Evolutionary conservation across 768 basidiomycete genomes (phyloP), one percentile per base, ranked within the genome.

Genomic region (Daedaleopsis sinensis): DNA sequence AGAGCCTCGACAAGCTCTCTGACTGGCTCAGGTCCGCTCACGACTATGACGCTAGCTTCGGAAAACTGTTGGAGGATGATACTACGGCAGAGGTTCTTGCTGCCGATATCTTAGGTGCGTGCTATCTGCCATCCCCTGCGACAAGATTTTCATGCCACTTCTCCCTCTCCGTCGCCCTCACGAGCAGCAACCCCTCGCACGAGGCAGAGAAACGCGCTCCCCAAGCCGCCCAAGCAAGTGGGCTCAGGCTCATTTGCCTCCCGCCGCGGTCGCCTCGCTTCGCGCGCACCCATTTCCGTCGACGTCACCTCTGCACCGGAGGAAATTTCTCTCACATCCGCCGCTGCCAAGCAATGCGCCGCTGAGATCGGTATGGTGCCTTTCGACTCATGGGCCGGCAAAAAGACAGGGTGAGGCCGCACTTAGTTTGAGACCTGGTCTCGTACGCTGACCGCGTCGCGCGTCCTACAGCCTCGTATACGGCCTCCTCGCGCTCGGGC

Each of bases 1-100:
- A 68, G 61, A 73, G 70, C 7, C 64, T 73, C 8, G 67, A 71
- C 19, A 66, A 68, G 36, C 65, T 77, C 27, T 66, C 71, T 63
- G 66, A 71, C 67, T 76, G 74, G 75, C 61, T 76, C 58, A 74
- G 73, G 61, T 73, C 70, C 24, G 71, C 70, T 27, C 60, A 69
- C 54, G 72, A 75, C 53, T 74, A 71, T 48, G 66, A 59, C 13
- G 73, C 70, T 23, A 70, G 71, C 54, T 67, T 73, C 67, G 46
- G 65, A 39, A 67, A 70, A 47, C 59, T 76, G 9, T 71, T 75
- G 38, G 70, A 74, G 24, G 72, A 72, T 42, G 72, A 74, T 23
- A 54, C 72, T 44, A 71, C 74, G 7, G 64, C 73, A 46, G 51
- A 66, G 18, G 64, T 61, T 27, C 68, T 76, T 4, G 74, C 74